Conservation (phyloP, 129 eudicot genomes). For the Logfia minima region DNA sequence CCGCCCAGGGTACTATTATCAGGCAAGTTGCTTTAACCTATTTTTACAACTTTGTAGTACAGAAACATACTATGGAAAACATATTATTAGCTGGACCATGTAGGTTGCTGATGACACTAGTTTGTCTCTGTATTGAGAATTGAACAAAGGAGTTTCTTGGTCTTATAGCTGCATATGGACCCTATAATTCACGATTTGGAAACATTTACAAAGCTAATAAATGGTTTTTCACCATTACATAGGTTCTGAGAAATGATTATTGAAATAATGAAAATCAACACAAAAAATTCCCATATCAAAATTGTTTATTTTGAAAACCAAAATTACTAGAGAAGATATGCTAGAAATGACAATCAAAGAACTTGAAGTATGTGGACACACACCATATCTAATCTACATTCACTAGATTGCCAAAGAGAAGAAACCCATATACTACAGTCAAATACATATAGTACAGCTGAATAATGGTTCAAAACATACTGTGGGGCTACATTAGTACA, state of each 20-base stretch:
- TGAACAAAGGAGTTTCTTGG: not conserved
- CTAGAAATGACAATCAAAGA: not conserved
- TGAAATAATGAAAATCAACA: not conserved
- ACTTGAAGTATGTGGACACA: not conserved
- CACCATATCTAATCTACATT: not conserved
- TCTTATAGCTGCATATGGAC: not conserved
- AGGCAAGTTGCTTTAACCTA: conserved; percentile 43
- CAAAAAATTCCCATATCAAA: not conserved
- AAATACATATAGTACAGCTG: not conserved
- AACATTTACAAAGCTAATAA: not conserved
- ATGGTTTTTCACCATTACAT: not conserved
- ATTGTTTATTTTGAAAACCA: not conserved
- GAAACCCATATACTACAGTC: not conserved
- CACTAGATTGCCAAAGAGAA: not conserved
- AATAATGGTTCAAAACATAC: not conserved
- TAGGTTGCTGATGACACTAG: not conserved
- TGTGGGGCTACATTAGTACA: not conserved
- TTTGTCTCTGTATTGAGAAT: not conserved
- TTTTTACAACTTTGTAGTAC: not conserved
- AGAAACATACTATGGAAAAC: not conserved
- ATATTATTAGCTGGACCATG: not conserved
- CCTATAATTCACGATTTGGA: not conserved
- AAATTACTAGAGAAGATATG: not conserved
- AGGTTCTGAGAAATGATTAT: not conserved
- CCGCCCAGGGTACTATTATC: conserved; percentile 76